A percentile compares a stretch with the other conserved stretches of the same genome.
These are phyloP conservation scores for Suillus placidus DNA, from an alignment of 768 basidiomycete genomes.

Conservation along the genomic window DNA sequence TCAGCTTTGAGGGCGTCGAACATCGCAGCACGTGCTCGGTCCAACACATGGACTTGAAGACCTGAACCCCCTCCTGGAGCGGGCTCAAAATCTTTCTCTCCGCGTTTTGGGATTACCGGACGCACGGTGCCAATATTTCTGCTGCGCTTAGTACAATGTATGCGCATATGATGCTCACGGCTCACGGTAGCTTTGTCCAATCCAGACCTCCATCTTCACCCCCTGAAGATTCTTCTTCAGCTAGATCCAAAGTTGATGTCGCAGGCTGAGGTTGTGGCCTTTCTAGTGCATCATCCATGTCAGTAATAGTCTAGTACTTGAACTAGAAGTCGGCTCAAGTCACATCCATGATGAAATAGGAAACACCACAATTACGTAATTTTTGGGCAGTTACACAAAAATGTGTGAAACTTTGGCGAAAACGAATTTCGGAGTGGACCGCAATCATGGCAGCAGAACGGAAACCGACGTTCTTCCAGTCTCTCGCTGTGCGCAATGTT, in stretches of 20 bases:
- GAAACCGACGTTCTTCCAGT: slow-evolving; percentile 48
- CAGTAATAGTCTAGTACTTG: too few species aligned
- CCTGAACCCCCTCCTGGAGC: slow-evolving; percentile 61
- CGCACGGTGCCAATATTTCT: slow-evolving; percentile 39
- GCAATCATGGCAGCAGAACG: slow-evolving; percentile 30
- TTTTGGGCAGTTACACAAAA: not conserved
- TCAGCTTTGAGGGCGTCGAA: slow-evolving; percentile 76
- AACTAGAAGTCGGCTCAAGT: too few species aligned
- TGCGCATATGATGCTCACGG: slow-evolving; percentile 10
- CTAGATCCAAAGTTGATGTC: slow-evolving; percentile 29
- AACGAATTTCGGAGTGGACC: slow-evolving; percentile 6
- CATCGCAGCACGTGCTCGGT: slow-evolving; percentile 83
- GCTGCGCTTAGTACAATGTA: slow-evolving; percentile 12
- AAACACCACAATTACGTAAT: not conserved
- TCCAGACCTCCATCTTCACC: slow-evolving; percentile 81
- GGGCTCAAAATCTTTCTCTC: slow-evolving; percentile 98
- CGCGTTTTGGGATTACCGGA: slow-evolving; percentile 89
- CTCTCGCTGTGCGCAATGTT: slow-evolving; percentile 44
- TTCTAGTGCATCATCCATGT: slow-evolving; percentile 69
- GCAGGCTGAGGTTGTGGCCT: slow-evolving; percentile 29
- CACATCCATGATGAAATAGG: slow-evolving; percentile 3
- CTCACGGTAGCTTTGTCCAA: slow-evolving; percentile 78
- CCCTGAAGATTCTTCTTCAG: slow-evolving; percentile 57
- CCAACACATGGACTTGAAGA: slow-evolving; percentile 80
- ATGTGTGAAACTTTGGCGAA: not conserved